phyloP scores from a whole-genome alignment of 2,329 filamentous ascomycete genomes.

The Colletotrichum graminicola region DNA sequence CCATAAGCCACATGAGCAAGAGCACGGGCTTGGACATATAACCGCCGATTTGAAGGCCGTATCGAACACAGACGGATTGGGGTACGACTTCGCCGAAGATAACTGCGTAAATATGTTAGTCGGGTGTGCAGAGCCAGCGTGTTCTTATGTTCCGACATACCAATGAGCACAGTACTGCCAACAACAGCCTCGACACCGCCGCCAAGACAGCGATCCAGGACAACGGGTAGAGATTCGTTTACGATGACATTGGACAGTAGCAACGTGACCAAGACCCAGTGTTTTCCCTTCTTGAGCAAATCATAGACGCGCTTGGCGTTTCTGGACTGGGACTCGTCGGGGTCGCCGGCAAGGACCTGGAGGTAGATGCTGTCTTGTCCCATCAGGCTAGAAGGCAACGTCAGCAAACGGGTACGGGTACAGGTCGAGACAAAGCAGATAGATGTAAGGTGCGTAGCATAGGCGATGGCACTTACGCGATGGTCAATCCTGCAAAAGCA shows the following conservation, averaged over 20 bases:
- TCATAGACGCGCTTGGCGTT: conserved; percentile 86
- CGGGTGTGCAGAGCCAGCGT: background rate
- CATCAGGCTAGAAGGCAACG: conserved; percentile 61
- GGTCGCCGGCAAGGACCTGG: conserved; percentile 90
- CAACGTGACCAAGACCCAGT: conserved; percentile 97
- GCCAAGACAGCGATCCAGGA: conserved; percentile 92
- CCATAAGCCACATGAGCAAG: conserved; percentile 90
- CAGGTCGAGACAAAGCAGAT: background rate
- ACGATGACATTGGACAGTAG: conserved; percentile 97
- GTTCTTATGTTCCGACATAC: conserved; percentile 62
- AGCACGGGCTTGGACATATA: conserved; percentile 93
- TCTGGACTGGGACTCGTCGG: conserved; percentile 85
- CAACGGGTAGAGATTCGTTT: conserved; percentile 95
- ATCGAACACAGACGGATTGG: conserved; percentile 96
- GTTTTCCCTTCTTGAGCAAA: conserved; percentile 88
- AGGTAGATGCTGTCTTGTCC: conserved; percentile 94
- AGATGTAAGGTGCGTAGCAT: background rate
- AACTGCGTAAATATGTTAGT: conserved; percentile 65
- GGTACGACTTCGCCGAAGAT: conserved; percentile 98
- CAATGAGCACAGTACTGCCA: conserved; percentile 92
- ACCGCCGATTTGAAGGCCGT: conserved; percentile 93
- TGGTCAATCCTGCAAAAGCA: conserved; percentile 93
- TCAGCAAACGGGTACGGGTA: conserved; percentile 31
- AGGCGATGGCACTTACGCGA: conserved; percentile 70
- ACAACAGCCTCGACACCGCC: conserved; percentile 95